A percentile compares a stretch with the other conserved stretches of the same genome.
phyloP scores from a whole-genome alignment of 176 grass and related monocot genomes.

The Zoysia japonica region DNA sequence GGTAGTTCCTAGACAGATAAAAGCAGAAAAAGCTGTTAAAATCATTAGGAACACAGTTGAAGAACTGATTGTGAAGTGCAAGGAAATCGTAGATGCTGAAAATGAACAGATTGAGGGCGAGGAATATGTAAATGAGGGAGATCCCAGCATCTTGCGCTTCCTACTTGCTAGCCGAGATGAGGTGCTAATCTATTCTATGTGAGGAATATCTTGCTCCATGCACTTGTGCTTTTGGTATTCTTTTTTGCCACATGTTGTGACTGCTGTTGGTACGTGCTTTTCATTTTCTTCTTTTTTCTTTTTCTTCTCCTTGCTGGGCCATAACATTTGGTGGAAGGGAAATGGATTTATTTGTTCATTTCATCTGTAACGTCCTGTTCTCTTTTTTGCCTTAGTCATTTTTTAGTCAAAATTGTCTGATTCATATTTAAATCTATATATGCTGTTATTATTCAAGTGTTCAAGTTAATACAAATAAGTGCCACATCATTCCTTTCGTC shows the following conservation, averaged over 20 bases:
- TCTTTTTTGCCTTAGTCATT: neutral
- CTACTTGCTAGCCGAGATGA: constrained; percentile 92
- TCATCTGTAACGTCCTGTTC: neutral
- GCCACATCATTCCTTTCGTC: neutral
- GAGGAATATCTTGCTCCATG: constrained; percentile 16
- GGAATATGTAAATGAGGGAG: constrained; percentile 95
- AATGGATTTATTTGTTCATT: constrained; percentile 2
- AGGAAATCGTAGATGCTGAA: constrained; percentile 93
- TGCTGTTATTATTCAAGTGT: constrained; percentile 15
- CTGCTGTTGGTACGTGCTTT: neutral
- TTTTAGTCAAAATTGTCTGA: neutral
- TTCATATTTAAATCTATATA: constrained; percentile 5
- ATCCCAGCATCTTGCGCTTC: constrained; percentile 94
- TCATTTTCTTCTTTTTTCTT: neutral
- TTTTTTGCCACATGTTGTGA: neutral
- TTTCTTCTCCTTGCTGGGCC: neutral
- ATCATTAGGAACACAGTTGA: constrained; percentile 80
- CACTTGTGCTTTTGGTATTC: neutral
- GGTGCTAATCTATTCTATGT: constrained; percentile 48
- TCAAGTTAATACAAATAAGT: neutral
- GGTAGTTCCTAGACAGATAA: constrained; percentile 93
- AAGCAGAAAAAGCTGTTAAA: constrained; percentile 81
- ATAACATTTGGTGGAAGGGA: neutral
- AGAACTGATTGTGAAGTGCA: constrained; percentile 86
- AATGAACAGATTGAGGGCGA: constrained; percentile 89